phyloP scores from a whole-genome alignment of 345 rosid genomes.

The Laguncularia racemosa region DNA sequence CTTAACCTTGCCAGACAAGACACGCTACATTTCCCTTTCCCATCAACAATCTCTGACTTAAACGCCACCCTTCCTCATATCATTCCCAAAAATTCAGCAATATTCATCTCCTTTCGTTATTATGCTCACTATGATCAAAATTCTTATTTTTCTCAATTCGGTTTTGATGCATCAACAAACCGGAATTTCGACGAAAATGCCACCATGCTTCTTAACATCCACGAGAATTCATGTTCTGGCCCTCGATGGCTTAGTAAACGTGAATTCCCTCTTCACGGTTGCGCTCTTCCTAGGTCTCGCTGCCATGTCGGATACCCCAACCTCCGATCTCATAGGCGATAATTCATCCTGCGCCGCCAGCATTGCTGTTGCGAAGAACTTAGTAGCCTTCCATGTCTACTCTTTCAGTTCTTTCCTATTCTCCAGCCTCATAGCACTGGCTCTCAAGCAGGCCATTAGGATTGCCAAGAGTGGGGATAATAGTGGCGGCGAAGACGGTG shows the following conservation, averaged over 20 bases:
- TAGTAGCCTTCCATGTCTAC: conserved; percentile 69
- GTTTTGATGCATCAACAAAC: background rate
- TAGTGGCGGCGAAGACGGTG: conserved; percentile 1
- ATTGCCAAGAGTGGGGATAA: conserved; percentile 14
- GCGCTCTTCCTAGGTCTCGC: conserved; percentile 83
- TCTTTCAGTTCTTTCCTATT: conserved; percentile 76
- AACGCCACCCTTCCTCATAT: no score
- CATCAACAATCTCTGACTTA: no score
- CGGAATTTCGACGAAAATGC: background rate
- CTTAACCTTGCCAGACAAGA: no score
- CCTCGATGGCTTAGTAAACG: conserved; percentile 71
- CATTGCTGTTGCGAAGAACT: conserved; percentile 29
- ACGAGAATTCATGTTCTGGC: conserved; percentile 65
- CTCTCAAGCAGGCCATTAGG: conserved; percentile 60
- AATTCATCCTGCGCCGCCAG: conserved; percentile 29
- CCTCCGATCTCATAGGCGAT: conserved; percentile 16
- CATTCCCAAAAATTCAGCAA: no score
- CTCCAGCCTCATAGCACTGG: conserved; percentile 74
- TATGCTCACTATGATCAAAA: no score
- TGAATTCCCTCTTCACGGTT: conserved; percentile 73
- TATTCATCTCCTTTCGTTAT: no score
- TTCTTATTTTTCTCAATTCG: no score
- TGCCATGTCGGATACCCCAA: conserved; percentile 21
- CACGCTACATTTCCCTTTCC: no score
- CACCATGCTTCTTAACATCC: conserved; percentile 8